Evolutionary conservation across 805 yeast species (phyloP), one percentile per base, ranked within the genome.

Genomic region (Kodamaea leandrae): DNA sequence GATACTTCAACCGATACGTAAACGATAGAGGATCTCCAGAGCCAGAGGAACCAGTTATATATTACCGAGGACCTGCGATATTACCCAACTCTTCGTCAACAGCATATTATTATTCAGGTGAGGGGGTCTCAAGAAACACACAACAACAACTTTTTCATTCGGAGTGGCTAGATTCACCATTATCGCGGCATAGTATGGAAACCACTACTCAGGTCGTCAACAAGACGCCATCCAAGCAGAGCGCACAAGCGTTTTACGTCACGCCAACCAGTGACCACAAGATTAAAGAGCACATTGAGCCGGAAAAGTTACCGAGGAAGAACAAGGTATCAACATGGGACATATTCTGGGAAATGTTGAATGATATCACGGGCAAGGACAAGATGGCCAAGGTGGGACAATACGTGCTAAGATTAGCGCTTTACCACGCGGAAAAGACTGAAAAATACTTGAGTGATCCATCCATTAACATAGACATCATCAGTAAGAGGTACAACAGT

Each of bases 291-390:
- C 32, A 27, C 24, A 14, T 25, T 3, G 19, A 27, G 21, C 15
- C 21, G 12, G 30, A 24, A 15, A 14, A 23, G 12, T 8, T 27
- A 27, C 32, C 32, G 32, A 27, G 32, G 32, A 32, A 32, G 15
- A 35, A 24, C 5, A 39, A 40, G 2, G 55, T 63, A 6, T 41
- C 51, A 6, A 20, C 50, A 9, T 58, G 71, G 52, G 80, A 75
- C 35, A 64, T 82, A 4, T 61, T 80, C 38, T 71, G 80, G 61
- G 66, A 68, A 24, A 60, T 82, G 56, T 55, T 82, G 39, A 75
- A 75, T 38, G 72, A 73, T 35, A 55, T 83, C 19, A 72, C 77
- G 2, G 91, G 91, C 37, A 84, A 83, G 55, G 93, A 84, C 53
- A 82, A 82, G 53, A 44, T 82, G 46, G 84, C 86, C 17, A 84